Percentiles rank a stretch among this genome's conserved stretches.
Conservation (phyloP, 2,329 filamentous ascomycete species). For the Lachnum nothofagi region DNA sequence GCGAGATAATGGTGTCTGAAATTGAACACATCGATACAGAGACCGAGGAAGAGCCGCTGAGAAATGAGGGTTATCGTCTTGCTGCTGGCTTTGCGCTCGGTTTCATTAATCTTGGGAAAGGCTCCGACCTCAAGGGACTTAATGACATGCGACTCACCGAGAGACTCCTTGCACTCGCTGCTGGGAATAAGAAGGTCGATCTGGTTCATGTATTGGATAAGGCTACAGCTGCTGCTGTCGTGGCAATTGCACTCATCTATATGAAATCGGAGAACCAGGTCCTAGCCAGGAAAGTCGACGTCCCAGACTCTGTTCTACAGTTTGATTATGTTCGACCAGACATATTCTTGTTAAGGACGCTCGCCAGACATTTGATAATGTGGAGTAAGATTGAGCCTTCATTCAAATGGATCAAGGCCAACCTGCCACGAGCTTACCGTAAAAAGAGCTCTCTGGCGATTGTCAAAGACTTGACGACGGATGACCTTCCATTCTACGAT, state of each 20-base stretch:
- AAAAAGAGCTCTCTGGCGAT: conserved; percentile 54
- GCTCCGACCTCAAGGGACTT: conserved; percentile 78
- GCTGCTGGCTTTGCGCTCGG: conserved; percentile 91
- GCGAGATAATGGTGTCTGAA: conserved; percentile 96
- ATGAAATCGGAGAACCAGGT: conserved; percentile 92
- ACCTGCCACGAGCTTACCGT: conserved; percentile 67
- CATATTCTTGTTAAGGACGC: conserved; percentile 80
- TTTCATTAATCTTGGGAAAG: conserved; percentile 90
- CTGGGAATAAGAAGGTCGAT: conserved; percentile 84
- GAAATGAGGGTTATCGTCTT: conserved; percentile 93
- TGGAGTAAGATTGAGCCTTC: conserved; percentile 78
- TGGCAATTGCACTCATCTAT: conserved; percentile 86
- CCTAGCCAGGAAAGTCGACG: conserved; percentile 84
- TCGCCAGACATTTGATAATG: conserved; percentile 86
- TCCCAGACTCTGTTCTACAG: conserved; percentile 82
- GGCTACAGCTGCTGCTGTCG: conserved; percentile 85
- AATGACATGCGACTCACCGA: conserved; percentile 93
- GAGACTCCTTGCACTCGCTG: conserved; percentile 76
- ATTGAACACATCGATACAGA: conserved; percentile 78
- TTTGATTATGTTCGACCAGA: conserved; percentile 96
- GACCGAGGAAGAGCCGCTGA: conserved; percentile 77
- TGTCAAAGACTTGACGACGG: conserved; percentile 63
- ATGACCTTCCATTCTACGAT: conserved; percentile 87
- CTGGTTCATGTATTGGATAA: conserved; percentile 90
- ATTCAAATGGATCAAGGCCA: conserved; percentile 68